These are phyloP conservation scores for Geranium rotundifolium DNA, from an alignment of 345 rosid species.

Conservation along the genomic window DNA sequence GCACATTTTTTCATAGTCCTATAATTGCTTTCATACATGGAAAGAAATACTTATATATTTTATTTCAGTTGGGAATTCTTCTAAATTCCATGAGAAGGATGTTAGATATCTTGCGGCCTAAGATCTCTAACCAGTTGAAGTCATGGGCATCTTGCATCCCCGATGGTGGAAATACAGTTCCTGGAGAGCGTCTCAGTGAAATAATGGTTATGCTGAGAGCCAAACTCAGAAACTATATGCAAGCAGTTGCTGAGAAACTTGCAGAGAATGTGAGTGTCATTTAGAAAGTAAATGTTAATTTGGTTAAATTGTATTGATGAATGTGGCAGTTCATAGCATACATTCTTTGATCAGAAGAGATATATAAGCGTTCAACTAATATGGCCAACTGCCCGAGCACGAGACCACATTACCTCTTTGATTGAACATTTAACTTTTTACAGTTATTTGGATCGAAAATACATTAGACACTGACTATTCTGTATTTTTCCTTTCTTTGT, in stretches of 20 bases:
- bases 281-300: too few species aligned
- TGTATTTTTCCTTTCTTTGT: neutral
- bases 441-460: too few species aligned
- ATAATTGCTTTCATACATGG: constrained; percentile 5
- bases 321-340: neutral
- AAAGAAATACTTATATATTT: constrained; percentile 5
- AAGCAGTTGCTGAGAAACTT: constrained; percentile 86
- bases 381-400: too few species aligned
- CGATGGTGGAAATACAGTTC: constrained; percentile 63
- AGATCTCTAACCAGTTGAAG: constrained; percentile 66
- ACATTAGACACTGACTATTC: neutral
- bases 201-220: constrained; percentile 92
- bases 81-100: constrained; percentile 92
- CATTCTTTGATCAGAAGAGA: too few species aligned
- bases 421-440: too few species aligned
- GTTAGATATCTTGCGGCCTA: constrained; percentile 84
- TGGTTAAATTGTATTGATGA: neutral
- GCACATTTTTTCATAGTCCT: neutral
- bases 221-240: constrained; percentile 74
- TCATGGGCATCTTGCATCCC: constrained; percentile 95
- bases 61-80: constrained; percentile 65
- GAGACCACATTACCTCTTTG: too few species aligned
- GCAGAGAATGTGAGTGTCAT: constrained; percentile 70
- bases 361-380: too few species aligned
- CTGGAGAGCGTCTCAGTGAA: constrained; percentile 87